Percentiles rank a stretch among this genome's conserved stretches.
Conservation (phyloP, 176 grass and related monocot genomes). For the Poa annua region DNA sequence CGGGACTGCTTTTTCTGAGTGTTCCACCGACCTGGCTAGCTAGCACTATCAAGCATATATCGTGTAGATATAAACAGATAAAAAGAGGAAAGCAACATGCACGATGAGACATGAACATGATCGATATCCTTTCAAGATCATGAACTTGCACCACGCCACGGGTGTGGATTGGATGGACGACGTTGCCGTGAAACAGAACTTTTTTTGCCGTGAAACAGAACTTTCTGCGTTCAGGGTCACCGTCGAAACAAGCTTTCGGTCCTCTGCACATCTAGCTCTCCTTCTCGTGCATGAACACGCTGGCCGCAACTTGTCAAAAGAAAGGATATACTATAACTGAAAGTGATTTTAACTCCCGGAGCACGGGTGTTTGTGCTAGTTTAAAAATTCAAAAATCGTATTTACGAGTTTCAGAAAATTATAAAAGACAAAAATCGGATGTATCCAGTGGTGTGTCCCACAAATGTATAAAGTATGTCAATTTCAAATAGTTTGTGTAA, state of each 20-base stretch:
- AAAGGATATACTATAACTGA: no score
- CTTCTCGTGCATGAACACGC: neutral
- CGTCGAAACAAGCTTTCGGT: neutral
- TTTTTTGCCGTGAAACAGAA: neutral
- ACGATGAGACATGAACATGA: neutral
- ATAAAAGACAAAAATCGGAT: no score
- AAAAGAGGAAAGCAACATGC: neutral
- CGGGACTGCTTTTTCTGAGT: no score
- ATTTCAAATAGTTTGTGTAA: no score
- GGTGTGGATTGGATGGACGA: neutral
- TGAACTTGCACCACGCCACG: neutral
- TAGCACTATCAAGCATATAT: neutral
- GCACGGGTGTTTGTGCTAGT: no score
- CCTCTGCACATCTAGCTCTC: neutral
- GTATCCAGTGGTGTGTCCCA: no score
- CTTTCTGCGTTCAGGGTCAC: neutral
- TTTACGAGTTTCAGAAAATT: no score
- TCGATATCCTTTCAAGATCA: neutral
- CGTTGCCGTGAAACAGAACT: neutral
- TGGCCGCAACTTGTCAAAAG: no score
- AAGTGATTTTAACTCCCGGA: no score
- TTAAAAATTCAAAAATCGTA: no score
- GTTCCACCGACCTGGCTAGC: no score
- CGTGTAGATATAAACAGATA: neutral
- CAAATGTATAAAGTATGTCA: no score